Percentiles rank a stretch among this genome's conserved stretches.
These are phyloP conservation scores for Sugiyamaella lignohabitans DNA, from an alignment of 805 yeast species.

Conservation along the genomic window DNA sequence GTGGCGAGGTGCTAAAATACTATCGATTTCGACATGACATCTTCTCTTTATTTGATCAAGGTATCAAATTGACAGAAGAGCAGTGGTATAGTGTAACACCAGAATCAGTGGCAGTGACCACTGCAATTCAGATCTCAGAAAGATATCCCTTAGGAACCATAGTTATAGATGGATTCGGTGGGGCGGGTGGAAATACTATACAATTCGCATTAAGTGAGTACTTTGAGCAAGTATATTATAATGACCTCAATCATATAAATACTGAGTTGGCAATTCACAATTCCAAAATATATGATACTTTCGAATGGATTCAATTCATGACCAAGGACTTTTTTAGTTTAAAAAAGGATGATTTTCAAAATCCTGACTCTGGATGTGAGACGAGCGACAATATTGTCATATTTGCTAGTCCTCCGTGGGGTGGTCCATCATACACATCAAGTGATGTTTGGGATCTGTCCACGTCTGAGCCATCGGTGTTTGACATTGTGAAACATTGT, in stretches of 20 bases:
- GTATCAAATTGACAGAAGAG: conserved; percentile 61
- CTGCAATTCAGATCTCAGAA: conserved; percentile 22
- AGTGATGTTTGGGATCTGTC: conserved; percentile 16
- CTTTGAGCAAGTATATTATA: conserved; percentile 16
- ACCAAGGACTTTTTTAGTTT: conserved; percentile 45
- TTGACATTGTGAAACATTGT: conserved; percentile 9
- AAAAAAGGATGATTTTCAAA: background rate
- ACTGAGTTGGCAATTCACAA: conserved; percentile 40
- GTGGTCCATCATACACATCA: conserved; percentile 55
- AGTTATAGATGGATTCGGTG: conserved; percentile 68
- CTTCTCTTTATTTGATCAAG: conserved; percentile 60
- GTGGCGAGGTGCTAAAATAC: background rate
- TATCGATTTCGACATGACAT: conserved; percentile 45
- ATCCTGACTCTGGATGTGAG: background rate
- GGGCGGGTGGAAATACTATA: conserved; percentile 82
- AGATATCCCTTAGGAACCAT: conserved; percentile 18
- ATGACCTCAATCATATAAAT: conserved; percentile 24
- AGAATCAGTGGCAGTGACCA: conserved; percentile 55
- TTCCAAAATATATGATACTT: conserved; percentile 48
- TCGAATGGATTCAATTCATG: conserved; percentile 41
- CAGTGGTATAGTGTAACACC: conserved; percentile 89
- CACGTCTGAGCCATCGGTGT: conserved; percentile 10
- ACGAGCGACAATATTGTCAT: conserved; percentile 40
- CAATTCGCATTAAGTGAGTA: conserved; percentile 46
- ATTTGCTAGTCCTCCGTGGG: conserved; percentile 86